Conservation (phyloP, 2,329 filamentous ascomycete genomes). For the Microdochium trichocladiopsis region DNA sequence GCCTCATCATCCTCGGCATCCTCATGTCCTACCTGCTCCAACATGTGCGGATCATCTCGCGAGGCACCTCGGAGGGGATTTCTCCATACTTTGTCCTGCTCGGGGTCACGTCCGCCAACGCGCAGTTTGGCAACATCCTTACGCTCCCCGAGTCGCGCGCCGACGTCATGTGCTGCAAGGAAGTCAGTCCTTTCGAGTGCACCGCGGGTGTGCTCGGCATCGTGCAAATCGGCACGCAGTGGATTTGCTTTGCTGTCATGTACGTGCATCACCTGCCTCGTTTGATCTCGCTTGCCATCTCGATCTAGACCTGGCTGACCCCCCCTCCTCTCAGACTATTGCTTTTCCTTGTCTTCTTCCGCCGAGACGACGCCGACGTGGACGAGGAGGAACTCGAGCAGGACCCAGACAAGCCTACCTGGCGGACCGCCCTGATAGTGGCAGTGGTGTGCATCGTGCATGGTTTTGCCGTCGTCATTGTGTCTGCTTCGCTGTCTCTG, state of each 20-base stretch:
- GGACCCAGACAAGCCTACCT: slow-evolving; percentile 50
- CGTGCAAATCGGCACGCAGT: slow-evolving; percentile 84
- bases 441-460: slow-evolving; percentile 68
- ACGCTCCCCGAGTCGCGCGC: slow-evolving; percentile 75
- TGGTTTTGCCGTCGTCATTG: slow-evolving; percentile 60
- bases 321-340: slow-evolving; percentile 61
- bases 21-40: slow-evolving; percentile 91
- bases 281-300: too few relatives aligned
- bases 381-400: slow-evolving; percentile 37
- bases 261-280: slow-evolving; percentile 47
- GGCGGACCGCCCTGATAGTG: slow-evolving; percentile 73
- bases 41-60: slow-evolving; percentile 81
- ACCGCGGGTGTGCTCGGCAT: slow-evolving; percentile 81
- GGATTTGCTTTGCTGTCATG: slow-evolving; percentile 89
- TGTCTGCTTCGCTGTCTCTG: slow-evolving; percentile 62
- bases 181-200: slow-evolving; percentile 76
- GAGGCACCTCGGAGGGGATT: slow-evolving; percentile 85
- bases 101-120: slow-evolving; percentile 84
- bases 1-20: slow-evolving; percentile 78
- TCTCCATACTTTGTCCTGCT: slow-evolving; percentile 93
- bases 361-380: slow-evolving; percentile 48
- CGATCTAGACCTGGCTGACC: too few relatives aligned
- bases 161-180: slow-evolving; percentile 80
- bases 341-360: slow-evolving; percentile 93
- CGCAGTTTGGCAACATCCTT: slow-evolving; percentile 87